Evolutionary conservation across 768 basidiomycete species (phyloP).

Genomic region (Psilocybe subaeruginosa): DNA sequence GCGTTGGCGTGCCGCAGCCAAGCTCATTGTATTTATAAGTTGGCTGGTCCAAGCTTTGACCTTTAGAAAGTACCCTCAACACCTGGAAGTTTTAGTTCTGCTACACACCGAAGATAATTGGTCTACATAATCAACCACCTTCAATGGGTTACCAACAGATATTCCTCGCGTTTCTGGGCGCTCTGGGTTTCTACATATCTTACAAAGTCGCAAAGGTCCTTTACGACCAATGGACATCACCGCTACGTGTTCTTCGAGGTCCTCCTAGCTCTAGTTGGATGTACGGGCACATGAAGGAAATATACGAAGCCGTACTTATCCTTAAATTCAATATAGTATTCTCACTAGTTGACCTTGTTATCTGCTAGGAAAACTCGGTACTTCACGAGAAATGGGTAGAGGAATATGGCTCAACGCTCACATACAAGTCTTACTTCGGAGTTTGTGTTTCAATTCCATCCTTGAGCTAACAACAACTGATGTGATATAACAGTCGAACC

Average conservation of each 20-base stretch:
- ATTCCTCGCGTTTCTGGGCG: constrained; percentile 8
- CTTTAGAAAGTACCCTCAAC: too few relatives aligned
- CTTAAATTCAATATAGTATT: too few relatives aligned
- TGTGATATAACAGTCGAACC: constrained; percentile 27
- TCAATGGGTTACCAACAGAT: constrained; percentile 17
- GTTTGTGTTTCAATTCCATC: constrained; percentile 26
- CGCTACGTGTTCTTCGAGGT: constrained; percentile 51
- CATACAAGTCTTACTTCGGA: constrained; percentile 45
- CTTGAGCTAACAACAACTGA: too few relatives aligned
- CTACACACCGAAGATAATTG: too few relatives aligned
- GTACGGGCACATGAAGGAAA: constrained; percentile 50
- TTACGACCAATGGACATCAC: constrained; percentile 38
- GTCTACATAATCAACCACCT: too few relatives aligned
- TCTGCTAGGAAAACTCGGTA: constrained; percentile 35
- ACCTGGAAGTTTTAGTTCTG: too few relatives aligned
- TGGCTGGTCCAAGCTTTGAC: too few relatives aligned
- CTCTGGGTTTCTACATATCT: constrained; percentile 27
- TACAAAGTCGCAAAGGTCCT: constrained; percentile 33
- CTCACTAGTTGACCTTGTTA: too few relatives aligned
- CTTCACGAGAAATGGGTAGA: constrained; percentile 50
- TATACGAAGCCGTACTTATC: constrained; percentile 41
- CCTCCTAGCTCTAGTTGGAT: constrained; percentile 47
- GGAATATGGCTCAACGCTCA: constrained; percentile 50
- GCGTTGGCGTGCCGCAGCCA: too few relatives aligned
- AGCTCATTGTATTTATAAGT: too few relatives aligned